Percentiles rank a stretch among this genome's conserved stretches.
Conservation (phyloP, 305 asterid genomes). For the Fraxinus angustifolia region DNA sequence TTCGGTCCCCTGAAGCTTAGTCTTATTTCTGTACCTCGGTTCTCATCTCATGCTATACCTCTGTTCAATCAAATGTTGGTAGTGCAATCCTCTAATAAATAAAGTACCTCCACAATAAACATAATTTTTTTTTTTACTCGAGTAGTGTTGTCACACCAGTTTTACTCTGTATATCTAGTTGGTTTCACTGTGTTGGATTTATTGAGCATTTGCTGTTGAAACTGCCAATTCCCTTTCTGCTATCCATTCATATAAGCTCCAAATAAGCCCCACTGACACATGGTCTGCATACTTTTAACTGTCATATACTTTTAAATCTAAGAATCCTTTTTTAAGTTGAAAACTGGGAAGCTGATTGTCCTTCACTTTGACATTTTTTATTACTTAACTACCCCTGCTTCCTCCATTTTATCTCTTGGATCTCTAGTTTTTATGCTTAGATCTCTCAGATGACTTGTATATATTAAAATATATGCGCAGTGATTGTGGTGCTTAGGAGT, state of each 20-base stretch:
- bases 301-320: neutral
- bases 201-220: neutral
- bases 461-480: neutral
- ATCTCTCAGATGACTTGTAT: conserved; percentile 5
- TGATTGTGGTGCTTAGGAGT: neutral
- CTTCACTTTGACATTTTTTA: neutral
- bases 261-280: neutral
- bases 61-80: neutral
- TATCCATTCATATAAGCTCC: neutral
- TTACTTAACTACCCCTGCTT: neutral
- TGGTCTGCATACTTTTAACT: neutral
- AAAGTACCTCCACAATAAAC: neutral
- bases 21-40: neutral
- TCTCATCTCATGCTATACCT: neutral
- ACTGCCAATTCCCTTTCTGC: neutral
- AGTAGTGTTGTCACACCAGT: neutral
- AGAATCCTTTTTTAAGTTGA: neutral
- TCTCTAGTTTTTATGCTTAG: conserved; percentile 1
- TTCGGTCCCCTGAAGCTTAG: neutral
- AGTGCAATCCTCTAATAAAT: neutral
- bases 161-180: neutral
- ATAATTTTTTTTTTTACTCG: neutral
- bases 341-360: neutral
- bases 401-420: neutral
- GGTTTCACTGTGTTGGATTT: neutral